Evolutionary conservation across 1,284 basidiomycete genomes (phyloP).

Genomic region (Ceratobasidium sp.): DNA sequence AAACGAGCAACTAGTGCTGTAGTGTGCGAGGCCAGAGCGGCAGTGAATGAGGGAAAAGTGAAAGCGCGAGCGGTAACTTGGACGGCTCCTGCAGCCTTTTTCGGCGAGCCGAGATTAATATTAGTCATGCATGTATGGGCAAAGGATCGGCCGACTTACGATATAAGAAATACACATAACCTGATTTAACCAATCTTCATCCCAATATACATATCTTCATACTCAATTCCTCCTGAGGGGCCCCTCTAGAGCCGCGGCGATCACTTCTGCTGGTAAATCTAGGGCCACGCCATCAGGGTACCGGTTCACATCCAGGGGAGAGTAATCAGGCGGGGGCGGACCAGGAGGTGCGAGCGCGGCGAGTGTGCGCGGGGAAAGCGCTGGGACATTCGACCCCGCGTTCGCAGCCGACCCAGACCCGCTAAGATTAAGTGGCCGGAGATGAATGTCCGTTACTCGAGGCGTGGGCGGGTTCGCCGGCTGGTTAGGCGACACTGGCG

Average conservation of each 20-base stretch:
- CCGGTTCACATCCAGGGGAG: constrained; percentile 81
- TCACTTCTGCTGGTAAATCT: constrained; percentile 84
- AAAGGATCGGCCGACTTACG: constrained; percentile 3
- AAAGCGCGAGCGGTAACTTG: constrained; percentile 7
- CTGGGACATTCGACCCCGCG: constrained; percentile 7
- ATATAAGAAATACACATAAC: constrained; percentile 43
- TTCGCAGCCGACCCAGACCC: constrained; percentile 27
- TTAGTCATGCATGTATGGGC: not conserved
- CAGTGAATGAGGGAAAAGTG: constrained; percentile 6
- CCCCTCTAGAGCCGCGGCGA: constrained; percentile 81
- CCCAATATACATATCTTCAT: not conserved
- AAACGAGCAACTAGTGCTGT: constrained; percentile 28
- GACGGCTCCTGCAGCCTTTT: constrained; percentile 1
- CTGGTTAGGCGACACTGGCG: constrained; percentile 50
- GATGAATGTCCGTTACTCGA: constrained; percentile 79
- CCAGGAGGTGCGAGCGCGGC: constrained; percentile 48
- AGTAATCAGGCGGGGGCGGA: constrained; percentile 76
- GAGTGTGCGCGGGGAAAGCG: constrained; percentile 56
- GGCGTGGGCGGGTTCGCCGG: constrained; percentile 79
- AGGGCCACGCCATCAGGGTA: constrained; percentile 86
- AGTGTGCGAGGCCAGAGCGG: not conserved
- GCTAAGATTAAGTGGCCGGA: constrained; percentile 68
- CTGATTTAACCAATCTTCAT: constrained; percentile 30
- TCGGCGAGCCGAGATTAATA: not conserved
- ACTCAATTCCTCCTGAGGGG: constrained; percentile 52